Conservation (phyloP, 1,284 basidiomycete species). For the Ganoderma meredithae region DNA sequence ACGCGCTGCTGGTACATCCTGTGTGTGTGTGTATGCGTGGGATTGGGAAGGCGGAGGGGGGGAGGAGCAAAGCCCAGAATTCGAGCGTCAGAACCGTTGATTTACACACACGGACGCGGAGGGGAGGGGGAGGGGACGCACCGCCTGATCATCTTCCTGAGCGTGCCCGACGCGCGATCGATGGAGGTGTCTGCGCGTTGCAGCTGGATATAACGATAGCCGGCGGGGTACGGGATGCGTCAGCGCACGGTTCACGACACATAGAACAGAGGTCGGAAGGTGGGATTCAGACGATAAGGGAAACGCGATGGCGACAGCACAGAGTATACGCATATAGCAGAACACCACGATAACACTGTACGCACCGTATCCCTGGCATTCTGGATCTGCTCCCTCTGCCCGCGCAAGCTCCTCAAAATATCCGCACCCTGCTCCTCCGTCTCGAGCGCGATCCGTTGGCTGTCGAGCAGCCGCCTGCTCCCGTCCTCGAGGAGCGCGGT, state of each 20-base stretch:
- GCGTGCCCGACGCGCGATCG: constrained; percentile 75
- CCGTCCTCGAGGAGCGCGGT: constrained; percentile 82
- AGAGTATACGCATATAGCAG: too few species aligned
- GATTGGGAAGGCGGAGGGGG: not conserved
- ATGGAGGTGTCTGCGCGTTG: constrained; percentile 76
- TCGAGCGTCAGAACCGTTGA: constrained; percentile 47
- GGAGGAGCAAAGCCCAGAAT: not conserved
- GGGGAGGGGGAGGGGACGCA: constrained; percentile 12
- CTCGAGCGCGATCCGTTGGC: constrained; percentile 92
- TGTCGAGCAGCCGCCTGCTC: constrained; percentile 84
- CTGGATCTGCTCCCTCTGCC: constrained; percentile 95
- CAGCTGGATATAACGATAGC: constrained; percentile 50
- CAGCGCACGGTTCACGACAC: not conserved
- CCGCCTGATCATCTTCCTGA: constrained; percentile 81
- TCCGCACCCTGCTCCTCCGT: constrained; percentile 96
- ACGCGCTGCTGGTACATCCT: constrained; percentile 87
- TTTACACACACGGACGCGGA: constrained; percentile 11
- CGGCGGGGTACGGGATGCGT: not conserved
- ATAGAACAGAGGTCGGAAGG: not conserved
- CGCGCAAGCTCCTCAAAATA: constrained; percentile 86
- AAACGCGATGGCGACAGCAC: too few species aligned
- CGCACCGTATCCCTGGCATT: constrained; percentile 89
- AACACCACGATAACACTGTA: not conserved
- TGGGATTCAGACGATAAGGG: too few species aligned
- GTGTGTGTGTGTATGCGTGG: constrained; percentile 40